These are phyloP conservation scores for Leptographium flavum DNA, from an alignment of 2,329 filamentous ascomycete genomes.

Conservation along the genomic window DNA sequence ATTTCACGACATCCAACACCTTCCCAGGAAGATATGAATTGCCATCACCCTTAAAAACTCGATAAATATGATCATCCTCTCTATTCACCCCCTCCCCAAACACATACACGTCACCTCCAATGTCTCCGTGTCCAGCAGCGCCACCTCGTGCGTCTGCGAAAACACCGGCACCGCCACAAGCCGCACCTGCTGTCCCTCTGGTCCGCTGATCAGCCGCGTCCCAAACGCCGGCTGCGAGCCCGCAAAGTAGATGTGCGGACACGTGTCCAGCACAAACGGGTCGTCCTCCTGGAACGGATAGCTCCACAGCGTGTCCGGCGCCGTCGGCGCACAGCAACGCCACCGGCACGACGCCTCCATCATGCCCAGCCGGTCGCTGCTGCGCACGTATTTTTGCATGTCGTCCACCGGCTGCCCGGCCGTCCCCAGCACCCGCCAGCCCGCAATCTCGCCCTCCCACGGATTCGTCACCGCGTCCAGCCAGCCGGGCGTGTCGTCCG, in stretches of 20 bases:
- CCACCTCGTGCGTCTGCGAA: conserved; percentile 59
- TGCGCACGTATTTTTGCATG: conserved; percentile 78
- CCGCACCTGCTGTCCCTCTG: conserved; percentile 55
- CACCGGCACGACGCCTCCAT: conserved; percentile 93
- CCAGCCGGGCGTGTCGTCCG: conserved; percentile 35
- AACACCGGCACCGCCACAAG: conserved; percentile 79
- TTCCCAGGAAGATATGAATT: too few relatives aligned
- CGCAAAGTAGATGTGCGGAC: conserved; percentile 83
- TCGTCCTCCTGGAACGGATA: conserved; percentile 94
- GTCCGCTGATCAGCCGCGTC: conserved; percentile 53
- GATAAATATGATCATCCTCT: too few relatives aligned
- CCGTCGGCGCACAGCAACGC: conserved; percentile 83
- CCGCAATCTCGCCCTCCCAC: conserved; percentile 80
- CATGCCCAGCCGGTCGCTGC: conserved; percentile 64
- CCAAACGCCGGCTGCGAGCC: conserved; percentile 73
- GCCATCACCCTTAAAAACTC: too few relatives aligned
- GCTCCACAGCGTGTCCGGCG: conserved; percentile 90
- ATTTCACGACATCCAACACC: too few relatives aligned
- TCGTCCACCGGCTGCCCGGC: conserved; percentile 91
- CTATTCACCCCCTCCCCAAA: conserved; percentile 18
- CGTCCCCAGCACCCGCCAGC: conserved; percentile 74
- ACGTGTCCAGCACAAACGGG: conserved; percentile 72
- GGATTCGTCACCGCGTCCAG: conserved; percentile 87
- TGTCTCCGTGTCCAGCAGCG: conserved; percentile 76
- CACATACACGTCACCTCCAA: conserved; percentile 62